Base-by-base conservation (phyloP, 805 yeast species). In the Nematodospora valgi region DNA sequence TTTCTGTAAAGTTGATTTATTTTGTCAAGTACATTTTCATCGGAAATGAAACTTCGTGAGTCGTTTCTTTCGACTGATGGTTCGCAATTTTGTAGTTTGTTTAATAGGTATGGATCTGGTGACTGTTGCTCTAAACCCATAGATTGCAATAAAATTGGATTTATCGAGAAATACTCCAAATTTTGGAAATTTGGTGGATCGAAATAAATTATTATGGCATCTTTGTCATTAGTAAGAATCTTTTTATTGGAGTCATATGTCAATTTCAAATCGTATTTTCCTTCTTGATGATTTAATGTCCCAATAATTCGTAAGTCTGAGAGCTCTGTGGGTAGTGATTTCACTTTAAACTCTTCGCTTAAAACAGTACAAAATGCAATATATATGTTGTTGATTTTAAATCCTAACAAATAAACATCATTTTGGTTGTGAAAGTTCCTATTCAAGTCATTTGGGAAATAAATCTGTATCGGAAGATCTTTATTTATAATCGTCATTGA, bases 131-230 rank as follows among this genome's bases (percentile, higher is more conserved):
- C 48, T 11, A 38, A 40, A 2, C 55, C 59, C 45, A 70, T 68
- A 3, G 73, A 68, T 43, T 80, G 82, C 7, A 88, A 68, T 3
- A 77, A 60, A 3, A 87, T 83, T 0, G 96, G 94, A n/a, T 70
- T 62, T 3, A 80, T 53, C 0, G 96, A 80, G 44, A 77, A 82
- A 53, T 84, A 86, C 45, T 88, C 95, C 68, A 89, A 69, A 39
- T 75, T 72, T 19, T 68, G 68, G 13, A 82, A 76, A 28, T 74
- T 71, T 0, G 97, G 97, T 1, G 93, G 82, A 17, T 74, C 72
- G 51, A 77, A 88, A n/a, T 72, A 47, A 2, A 58, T 38, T n/a
- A 56, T 35, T 13, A 30, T 27, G 15, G 30, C 18, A 23, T 23
- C 24, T n/a, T 34, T 27, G 14, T 53, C 33, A 2, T 47, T 28